A percentile compares a stretch with the other conserved stretches of the same genome.
Conservation (phyloP, 345 rosid species). For the Turnera subulata region DNA sequence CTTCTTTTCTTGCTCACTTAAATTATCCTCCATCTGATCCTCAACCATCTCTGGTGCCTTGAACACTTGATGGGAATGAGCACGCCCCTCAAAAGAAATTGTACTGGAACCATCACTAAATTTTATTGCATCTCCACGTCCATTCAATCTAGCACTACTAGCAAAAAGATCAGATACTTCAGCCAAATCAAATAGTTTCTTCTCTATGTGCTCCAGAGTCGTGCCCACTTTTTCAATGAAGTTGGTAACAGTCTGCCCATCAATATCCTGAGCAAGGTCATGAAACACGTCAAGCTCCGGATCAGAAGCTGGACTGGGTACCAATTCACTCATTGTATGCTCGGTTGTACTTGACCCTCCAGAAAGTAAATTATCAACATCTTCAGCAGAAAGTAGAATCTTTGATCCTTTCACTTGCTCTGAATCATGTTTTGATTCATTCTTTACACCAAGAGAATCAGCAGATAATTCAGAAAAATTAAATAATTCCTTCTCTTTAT, state of each 20-base stretch:
- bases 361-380: slow-evolving; percentile 23
- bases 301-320: not conserved
- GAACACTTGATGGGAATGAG: slow-evolving; percentile 4
- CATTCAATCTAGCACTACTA: slow-evolving; percentile 20
- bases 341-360: slow-evolving; percentile 20
- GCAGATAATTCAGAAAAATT: slow-evolving; percentile 31
- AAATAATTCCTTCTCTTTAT: slow-evolving; percentile 21
- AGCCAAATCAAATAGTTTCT: slow-evolving; percentile 28
- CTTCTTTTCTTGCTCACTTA: slow-evolving; percentile 43
- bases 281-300: not conserved
- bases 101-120: slow-evolving; percentile 19
- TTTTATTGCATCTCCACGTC: slow-evolving; percentile 9
- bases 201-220: slow-evolving; percentile 15
- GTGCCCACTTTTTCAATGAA: slow-evolving; percentile 19
- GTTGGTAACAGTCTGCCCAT: slow-evolving; percentile 14
- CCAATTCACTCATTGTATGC: slow-evolving; percentile 3
- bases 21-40: slow-evolving; percentile 12
- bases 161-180: slow-evolving; percentile 30
- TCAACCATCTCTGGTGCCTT: slow-evolving; percentile 10
- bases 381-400: slow-evolving; percentile 26
- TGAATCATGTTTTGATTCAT: slow-evolving; percentile 13
- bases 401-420: slow-evolving; percentile 10
- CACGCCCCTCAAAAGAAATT: slow-evolving; percentile 17
- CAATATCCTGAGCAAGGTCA: slow-evolving; percentile 2
- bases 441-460: too few species aligned